Base-by-base conservation (phyloP, 257 asterid species). In the Oldenlandia corymbosa region DNA sequence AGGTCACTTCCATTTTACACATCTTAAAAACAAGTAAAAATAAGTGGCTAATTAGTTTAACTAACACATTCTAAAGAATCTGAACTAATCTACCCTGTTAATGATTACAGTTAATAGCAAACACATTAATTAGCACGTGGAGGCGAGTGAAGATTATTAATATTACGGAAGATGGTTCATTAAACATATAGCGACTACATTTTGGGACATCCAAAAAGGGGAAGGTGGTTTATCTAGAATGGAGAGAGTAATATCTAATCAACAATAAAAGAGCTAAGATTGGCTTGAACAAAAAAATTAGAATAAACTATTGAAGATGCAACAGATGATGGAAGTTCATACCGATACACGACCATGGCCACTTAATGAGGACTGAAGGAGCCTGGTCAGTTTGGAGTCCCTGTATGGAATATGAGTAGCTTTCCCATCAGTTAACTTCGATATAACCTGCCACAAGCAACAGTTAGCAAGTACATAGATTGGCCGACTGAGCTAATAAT, bases 331-430 rank as follows among this genome's bases (percentile, higher is more conserved):
- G 59, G 54, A 66, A 80, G 70, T 37, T 50, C 95, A 76, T 86
- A 93, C 99, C 76, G 97, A 93, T 73, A 93, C 94, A 34, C 97
- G 97, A 46, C 99, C 99, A 77, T 84, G 95, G 66, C 99, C 99
- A 69, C 99, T 82, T 68, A 93, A 83, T 42, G 99, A 93, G 75
- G 94, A 83, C 86, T 93, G 97, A 73, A 93, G 97, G 73, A 93
- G 88, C 81, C 97, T 86, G 27, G 99, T 93, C 89, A 93, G 75
- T 83, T 93, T 93, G 73, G 99, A 93, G 78, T 93, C 94, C 78
- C 99, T 83, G 78, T 83, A 93, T 26, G 99, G 99, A 64, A 93
- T 71, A 64, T 93, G 99, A 59, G 83, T 66, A 57, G 96, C 87
- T 81, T 80, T 93, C 67, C 81, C 95, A 79, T 93, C 99, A 63